These are phyloP conservation scores for Fusarium sp. DNA, from an alignment of 2,329 filamentous ascomycete genomes.

Conservation along the genomic window DNA sequence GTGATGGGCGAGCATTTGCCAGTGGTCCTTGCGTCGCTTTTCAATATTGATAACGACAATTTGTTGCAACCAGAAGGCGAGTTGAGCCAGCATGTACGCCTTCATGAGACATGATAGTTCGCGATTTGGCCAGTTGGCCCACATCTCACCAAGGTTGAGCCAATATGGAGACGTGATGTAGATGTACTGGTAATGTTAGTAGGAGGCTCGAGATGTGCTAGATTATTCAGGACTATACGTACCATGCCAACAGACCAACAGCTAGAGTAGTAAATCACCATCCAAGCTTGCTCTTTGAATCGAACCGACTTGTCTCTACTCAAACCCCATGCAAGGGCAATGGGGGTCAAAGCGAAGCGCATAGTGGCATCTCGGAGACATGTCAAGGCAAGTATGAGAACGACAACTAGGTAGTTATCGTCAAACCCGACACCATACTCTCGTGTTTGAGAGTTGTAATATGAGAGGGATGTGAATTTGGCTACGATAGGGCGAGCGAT, in stretches of 20 bases:
- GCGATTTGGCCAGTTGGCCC: constrained; percentile 84
- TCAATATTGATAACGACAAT: constrained; percentile 95
- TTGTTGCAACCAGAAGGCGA: constrained; percentile 94
- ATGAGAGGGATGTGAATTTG: constrained; percentile 88
- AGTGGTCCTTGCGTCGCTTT: constrained; percentile 91
- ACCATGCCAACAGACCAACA: constrained; percentile 90
- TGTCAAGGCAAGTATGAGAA: constrained; percentile 87
- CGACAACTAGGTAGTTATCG: constrained; percentile 81
- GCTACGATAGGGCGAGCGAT: constrained; percentile 78
- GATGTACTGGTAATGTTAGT: constrained; percentile 70
- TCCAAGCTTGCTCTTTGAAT: constrained; percentile 95
- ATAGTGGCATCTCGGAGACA: constrained; percentile 85
- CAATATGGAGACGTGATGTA: constrained; percentile 82
- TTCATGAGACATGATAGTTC: constrained; percentile 81
- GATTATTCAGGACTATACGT: constrained; percentile 50
- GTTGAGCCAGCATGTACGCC: constrained; percentile 88
- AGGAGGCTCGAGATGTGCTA: rapidly evolving
- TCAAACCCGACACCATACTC: constrained; percentile 81
- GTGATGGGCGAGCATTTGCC: constrained; percentile 95
- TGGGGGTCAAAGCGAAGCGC: constrained; percentile 85
- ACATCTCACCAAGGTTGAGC: constrained; percentile 79
- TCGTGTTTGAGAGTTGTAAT: constrained; percentile 75
- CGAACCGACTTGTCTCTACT: constrained; percentile 79
- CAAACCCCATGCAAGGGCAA: constrained; percentile 78
- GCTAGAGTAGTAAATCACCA: constrained; percentile 81